Base-by-base conservation (phyloP, 2,329 filamentous ascomycete species). In the Byssothecium circinans region DNA sequence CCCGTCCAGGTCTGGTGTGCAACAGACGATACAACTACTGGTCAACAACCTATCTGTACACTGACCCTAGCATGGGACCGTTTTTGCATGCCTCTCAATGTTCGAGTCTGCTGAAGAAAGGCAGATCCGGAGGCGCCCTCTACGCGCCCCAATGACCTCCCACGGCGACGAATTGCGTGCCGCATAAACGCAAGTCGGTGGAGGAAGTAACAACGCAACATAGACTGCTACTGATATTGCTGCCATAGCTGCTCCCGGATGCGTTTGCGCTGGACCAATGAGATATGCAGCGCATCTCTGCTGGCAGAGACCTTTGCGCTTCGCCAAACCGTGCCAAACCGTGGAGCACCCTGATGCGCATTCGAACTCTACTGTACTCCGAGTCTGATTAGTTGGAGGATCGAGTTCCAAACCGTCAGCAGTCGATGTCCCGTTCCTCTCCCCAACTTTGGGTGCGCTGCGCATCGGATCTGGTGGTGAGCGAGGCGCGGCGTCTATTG, bases 401-500 rank as follows among this genome's bases (percentile, higher is more conserved):
- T 32, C 49, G 41, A 40, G 35, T 52, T 48, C 45, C 47, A 36
- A 37, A 53, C 56, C 50, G 48, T 53, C 58, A 60, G 53, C 46
- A 50, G 50, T 38, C 23, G 35, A 40, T 38, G 42, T 40, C 41
- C 37, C 39, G 34, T 37, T 41, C 36, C 47, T 35, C 53, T 53
- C 52, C 56, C 57, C 47, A 41, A 52, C 50, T 45, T 43, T 41
- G 47, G 62, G 64, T 64, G 62, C 64, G 65, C 61, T 65, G 60
- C 48, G 44, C 47, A 53, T 64, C 61, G 44, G 50, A 53, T 62
- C 60, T 57, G 57, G 62, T 64, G 64, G 58, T 59, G 60, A 53
- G 41, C 54, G 55, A 53, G 56, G 50, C 54, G 57, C 64, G 62
- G 65, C 65, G 64, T 66, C 62, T 66, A 67, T 59, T 57, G 53